Base-by-base conservation (phyloP, 139 green algal genomes). In the Tetradesmus lagerheimii region DNA sequence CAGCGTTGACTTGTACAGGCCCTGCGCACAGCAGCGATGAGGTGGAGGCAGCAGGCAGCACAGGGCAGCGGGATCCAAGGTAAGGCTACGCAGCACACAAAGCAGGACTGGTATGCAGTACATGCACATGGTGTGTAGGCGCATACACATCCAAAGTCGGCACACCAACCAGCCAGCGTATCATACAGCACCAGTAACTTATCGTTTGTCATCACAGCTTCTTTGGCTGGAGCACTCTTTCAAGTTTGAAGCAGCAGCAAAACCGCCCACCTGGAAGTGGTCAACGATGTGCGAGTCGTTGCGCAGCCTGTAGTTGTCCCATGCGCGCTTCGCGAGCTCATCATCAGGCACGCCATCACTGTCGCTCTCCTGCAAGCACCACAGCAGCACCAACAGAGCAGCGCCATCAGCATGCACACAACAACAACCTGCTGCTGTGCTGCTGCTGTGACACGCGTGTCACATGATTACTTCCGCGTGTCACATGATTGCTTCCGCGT, bases 241-340 rank as follows among this genome's bases (percentile, higher is more conserved):
- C n/a, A n/a, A n/a, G n/a, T n/a, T n/a, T n/a, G n/a, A n/a, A n/a
- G n/a, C n/a, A n/a, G n/a, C n/a, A n/a, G n/a, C n/a, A n/a, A n/a
- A n/a, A n/a, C n/a, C n/a, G n/a, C 45, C 2, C 37, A 95, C 95
- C 93, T 97, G 95, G 88, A 98, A 98, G 78, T 96, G 92, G 94
- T 99, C 97, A 15, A 99, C 98, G 2, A 99, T 95, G 8, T 96
- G 90, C 6, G 92, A 97, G 94, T 99, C 94, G 93, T 99, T 99
- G 82, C 98, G 94, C 8, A 92, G 92, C 39, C 94, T 92, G 93
- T 99, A 97, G 87, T 96, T 95, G 37, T 76, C 57, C 98, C 97
- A 99, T 1, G 95, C 94, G 89, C 98, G 94, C 4, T 90, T 87
- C 23, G 97, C 97, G 41, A 99, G 83, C 79, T 97, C 96, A 15